Evolutionary conservation across 768 basidiomycete genomes (phyloP).

Genomic region (Russula compacta): DNA sequence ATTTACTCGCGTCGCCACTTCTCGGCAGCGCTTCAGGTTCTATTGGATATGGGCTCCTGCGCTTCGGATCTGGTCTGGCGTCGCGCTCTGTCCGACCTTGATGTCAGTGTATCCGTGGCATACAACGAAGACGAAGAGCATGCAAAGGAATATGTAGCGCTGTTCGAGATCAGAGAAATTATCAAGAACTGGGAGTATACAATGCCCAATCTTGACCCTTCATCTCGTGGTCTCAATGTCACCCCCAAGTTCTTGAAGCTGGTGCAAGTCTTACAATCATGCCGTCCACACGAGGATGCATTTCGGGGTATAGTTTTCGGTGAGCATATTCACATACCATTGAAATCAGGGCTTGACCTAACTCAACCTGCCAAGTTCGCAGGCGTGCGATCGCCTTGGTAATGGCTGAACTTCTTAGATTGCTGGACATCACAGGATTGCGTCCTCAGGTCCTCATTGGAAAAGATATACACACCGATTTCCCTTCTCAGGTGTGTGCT

Average conservation of each 20-base stretch:
- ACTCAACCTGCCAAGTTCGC: conserved; percentile 36
- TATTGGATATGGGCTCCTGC: conserved; percentile 53
- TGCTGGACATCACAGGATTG: conserved; percentile 44
- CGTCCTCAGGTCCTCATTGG: conserved; percentile 44
- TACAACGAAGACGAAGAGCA: conserved; percentile 30
- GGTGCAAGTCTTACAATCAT: conserved; percentile 49
- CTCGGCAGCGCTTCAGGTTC: conserved; percentile 36
- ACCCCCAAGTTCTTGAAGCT: conserved; percentile 58
- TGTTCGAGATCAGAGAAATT: conserved; percentile 27
- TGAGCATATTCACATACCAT: conserved; percentile 24
- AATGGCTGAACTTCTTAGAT: conserved; percentile 51
- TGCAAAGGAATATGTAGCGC: conserved; percentile 27
- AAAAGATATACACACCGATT: conserved; percentile 28
- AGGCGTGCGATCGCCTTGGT: conserved; percentile 43
- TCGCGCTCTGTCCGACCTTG: conserved; percentile 37
- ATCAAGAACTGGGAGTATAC: conserved; percentile 55
- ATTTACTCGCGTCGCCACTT: conserved; percentile 35
- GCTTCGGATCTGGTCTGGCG: conserved; percentile 68
- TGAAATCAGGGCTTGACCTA: not conserved
- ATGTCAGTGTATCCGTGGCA: conserved; percentile 18
- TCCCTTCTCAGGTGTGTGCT: conserved; percentile 28
- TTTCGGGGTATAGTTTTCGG: conserved; percentile 65
- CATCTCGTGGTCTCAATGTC: conserved; percentile 55
- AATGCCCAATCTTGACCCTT: conserved; percentile 51
- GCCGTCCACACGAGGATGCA: conserved; percentile 39